Evolutionary conservation across 2,329 filamentous ascomycete species (phyloP).

Genomic region (Diplocarpon rosae): DNA sequence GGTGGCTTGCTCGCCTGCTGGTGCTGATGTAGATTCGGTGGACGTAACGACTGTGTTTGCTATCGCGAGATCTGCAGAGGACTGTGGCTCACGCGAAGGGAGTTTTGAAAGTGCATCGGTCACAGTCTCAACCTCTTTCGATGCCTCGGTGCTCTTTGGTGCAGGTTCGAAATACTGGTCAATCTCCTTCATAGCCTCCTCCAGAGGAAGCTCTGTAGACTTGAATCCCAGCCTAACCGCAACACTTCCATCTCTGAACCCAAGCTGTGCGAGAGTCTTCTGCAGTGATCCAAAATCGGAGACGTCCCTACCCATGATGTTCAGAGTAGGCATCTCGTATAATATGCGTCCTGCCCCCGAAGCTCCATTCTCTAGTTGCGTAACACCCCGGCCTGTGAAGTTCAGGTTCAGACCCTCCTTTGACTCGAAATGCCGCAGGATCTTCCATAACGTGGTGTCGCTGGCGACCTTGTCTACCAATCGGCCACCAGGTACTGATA

Average conservation of each 20-base stretch:
- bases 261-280: slow-evolving; percentile 78
- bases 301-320: slow-evolving; percentile 72
- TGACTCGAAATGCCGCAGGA: slow-evolving; percentile 83
- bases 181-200: slow-evolving; percentile 78
- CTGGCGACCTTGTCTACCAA: slow-evolving; percentile 79
- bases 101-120: slow-evolving; percentile 15
- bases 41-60: neutral
- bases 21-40: neutral
- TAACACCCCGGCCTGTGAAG: slow-evolving; percentile 73
- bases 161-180: slow-evolving; percentile 53
- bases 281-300: slow-evolving; percentile 71
- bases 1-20: slow-evolving; percentile 2
- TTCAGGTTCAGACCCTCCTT: slow-evolving; percentile 55
- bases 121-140: slow-evolving; percentile 10
- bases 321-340: slow-evolving; percentile 78
- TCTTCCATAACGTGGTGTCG: slow-evolving; percentile 78
- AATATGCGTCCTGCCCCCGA: slow-evolving; percentile 59
- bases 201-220: slow-evolving; percentile 65
- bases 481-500: slow-evolving; percentile 51
- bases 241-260: slow-evolving; percentile 74
- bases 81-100: slow-evolving; percentile 5
- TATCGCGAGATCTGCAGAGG: slow-evolving; percentile 7
- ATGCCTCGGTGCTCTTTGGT: slow-evolving; percentile 7
- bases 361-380: slow-evolving; percentile 43
- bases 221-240: slow-evolving; percentile 69